Conservation (phyloP, 805 yeast species). For the Hemisphaericaspora nanyangensis region DNA sequence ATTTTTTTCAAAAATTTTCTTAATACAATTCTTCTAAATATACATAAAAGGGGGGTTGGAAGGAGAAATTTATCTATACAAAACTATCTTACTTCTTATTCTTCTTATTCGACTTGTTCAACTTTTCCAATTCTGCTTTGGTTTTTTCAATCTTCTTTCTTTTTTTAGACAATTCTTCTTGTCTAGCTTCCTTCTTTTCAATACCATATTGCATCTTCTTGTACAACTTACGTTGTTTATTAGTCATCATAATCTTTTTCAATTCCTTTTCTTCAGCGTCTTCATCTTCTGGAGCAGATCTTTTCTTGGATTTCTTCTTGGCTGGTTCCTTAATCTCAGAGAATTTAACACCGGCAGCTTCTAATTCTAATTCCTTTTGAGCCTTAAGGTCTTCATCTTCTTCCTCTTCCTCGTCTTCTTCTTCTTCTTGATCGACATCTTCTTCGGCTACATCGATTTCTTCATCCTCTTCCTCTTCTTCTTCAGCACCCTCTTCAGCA, state of each 20-base stretch:
- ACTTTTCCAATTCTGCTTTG: slow-evolving; percentile 37
- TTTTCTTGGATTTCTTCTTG: slow-evolving; percentile 38
- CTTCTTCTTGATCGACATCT: slow-evolving; percentile 46
- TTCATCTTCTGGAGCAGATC: slow-evolving; percentile 42
- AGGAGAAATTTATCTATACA: no score
- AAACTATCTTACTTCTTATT: no score
- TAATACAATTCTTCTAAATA: no score
- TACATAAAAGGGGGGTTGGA: no score
- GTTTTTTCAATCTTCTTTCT: slow-evolving; percentile 66
- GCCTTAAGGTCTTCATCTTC: slow-evolving; percentile 63
- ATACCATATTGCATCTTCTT: slow-evolving; percentile 92
- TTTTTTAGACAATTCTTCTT: slow-evolving; percentile 64
- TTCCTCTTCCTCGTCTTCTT: slow-evolving; percentile 47
- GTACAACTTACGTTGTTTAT: slow-evolving; percentile 91
- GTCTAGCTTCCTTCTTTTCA: slow-evolving; percentile 74
- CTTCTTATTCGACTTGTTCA: slow-evolving; percentile 12
- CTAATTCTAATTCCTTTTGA: slow-evolving; percentile 79
- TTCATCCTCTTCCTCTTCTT: slow-evolving; percentile 45
- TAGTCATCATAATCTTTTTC: slow-evolving; percentile 95
- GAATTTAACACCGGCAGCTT: slow-evolving; percentile 76
- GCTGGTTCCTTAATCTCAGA: slow-evolving; percentile 46
- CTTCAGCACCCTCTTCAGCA: slow-evolving; percentile 45
- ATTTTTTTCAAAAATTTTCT: no score
- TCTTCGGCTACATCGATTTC: slow-evolving; percentile 42
- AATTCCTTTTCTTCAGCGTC: slow-evolving; percentile 78